Conservation (phyloP, 1,284 basidiomycete species). For the Kwoniella shivajii region DNA sequence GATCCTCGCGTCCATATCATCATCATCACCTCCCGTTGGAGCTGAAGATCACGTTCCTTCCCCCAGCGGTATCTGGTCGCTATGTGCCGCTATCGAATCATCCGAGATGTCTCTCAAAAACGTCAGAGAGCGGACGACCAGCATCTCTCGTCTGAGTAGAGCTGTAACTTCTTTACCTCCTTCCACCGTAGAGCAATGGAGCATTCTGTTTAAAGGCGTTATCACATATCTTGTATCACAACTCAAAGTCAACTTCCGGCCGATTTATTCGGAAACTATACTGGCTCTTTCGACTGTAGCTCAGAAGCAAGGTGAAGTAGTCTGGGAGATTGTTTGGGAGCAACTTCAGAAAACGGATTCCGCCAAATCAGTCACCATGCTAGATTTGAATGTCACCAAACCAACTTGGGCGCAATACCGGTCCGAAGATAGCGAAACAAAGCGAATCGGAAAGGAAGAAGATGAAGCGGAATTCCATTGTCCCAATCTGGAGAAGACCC, state of each 20-base stretch:
- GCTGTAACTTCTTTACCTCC: slow-evolving; percentile 35
- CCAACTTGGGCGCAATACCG: slow-evolving; percentile 37
- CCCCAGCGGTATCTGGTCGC: slow-evolving; percentile 59
- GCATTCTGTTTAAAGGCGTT: slow-evolving; percentile 59
- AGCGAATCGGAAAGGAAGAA: slow-evolving; percentile 22
- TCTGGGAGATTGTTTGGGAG: slow-evolving; percentile 71
- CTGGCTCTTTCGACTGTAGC: slow-evolving; percentile 66
- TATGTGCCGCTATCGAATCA: slow-evolving; percentile 72
- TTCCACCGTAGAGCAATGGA: slow-evolving; percentile 12
- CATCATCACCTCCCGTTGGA: slow-evolving; percentile 6
- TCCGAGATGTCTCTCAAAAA: slow-evolving; percentile 73
- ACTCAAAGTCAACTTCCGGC: slow-evolving; percentile 86
- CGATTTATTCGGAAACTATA: slow-evolving; percentile 81
- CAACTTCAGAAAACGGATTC: slow-evolving; percentile 59
- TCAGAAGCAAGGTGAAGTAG: slow-evolving; percentile 64
- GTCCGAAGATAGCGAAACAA: slow-evolving; percentile 1
- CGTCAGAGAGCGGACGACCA: slow-evolving; percentile 75
- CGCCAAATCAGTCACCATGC: slow-evolving; percentile 23
- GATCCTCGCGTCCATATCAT: slow-evolving; percentile 43
- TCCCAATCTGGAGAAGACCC: slow-evolving; percentile 36
- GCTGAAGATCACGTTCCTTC: slow-evolving; percentile 2
- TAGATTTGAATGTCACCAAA: slow-evolving; percentile 33
- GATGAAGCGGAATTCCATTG: slow-evolving; percentile 51
- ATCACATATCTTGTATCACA: slow-evolving; percentile 58
- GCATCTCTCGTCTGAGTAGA: slow-evolving; percentile 57